Conservation (phyloP, 2,329 filamentous ascomycete species). For the Sordariomycetes sp. region DNA sequence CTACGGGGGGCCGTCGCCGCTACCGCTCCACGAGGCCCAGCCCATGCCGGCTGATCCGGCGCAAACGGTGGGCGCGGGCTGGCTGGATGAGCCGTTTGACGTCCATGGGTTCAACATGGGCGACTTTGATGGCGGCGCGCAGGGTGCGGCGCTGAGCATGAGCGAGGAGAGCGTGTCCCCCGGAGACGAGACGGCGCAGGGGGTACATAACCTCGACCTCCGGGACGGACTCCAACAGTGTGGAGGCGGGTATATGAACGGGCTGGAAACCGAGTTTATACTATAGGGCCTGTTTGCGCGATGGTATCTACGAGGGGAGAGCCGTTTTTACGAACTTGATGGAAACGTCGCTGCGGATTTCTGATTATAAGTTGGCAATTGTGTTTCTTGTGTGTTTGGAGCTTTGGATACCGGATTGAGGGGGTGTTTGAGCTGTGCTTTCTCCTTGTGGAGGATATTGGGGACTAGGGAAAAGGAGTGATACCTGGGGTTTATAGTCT, state of each 20-base stretch:
- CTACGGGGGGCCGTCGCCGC: conserved; percentile 53
- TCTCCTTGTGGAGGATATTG: not conserved
- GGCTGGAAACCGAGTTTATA: not conserved
- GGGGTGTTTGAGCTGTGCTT: not conserved
- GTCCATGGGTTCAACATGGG: conserved; percentile 37
- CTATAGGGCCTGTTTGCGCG: not conserved
- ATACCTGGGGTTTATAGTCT: not conserved
- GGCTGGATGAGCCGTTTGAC: conserved; percentile 50
- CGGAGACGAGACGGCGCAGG: conserved; percentile 36
- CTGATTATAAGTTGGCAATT: not conserved
- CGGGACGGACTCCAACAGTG: conserved; percentile 14
- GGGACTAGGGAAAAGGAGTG: not conserved
- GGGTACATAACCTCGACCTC: conserved; percentile 22
- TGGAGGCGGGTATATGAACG: conserved; percentile 5
- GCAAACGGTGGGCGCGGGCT: conserved; percentile 18
- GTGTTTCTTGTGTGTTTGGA: not conserved
- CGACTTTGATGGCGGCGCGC: conserved; percentile 31
- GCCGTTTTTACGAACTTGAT: not conserved
- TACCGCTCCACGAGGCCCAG: conserved; percentile 33
- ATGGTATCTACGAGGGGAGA: not conserved
- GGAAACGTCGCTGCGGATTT: not conserved
- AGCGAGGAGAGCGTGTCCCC: conserved; percentile 50
- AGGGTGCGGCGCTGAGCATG: conserved; percentile 43
- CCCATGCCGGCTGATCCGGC: conserved; percentile 18
- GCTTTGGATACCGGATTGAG: not conserved